Percentiles rank a stretch among this genome's conserved stretches.
Evolutionary conservation across 805 yeast species (phyloP).

Genomic region (Yamadazyma ubonensis): DNA sequence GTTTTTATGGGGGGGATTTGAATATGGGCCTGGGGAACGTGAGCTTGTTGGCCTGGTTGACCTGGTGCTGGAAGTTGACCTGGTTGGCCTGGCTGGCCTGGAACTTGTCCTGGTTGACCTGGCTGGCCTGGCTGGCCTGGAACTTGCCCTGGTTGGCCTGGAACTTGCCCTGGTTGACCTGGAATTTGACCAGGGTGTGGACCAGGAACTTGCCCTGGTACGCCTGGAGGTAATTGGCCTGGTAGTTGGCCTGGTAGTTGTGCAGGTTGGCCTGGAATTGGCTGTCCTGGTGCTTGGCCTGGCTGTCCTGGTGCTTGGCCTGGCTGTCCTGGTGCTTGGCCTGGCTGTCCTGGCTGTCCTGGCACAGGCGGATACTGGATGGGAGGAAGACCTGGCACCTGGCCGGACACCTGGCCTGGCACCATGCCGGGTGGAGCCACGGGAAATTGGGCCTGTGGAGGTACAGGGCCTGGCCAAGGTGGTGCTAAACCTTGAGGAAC

Average conservation of each 20-base stretch:
- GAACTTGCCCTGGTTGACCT: not conserved
- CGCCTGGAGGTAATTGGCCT: not conserved
- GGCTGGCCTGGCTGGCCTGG: too few species aligned
- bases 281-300: not conserved
- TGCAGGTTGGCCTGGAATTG: not conserved
- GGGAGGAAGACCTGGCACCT: not conserved
- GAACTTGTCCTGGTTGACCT: too few species aligned
- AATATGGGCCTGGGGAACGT: too few species aligned
- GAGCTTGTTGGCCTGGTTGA: too few species aligned
- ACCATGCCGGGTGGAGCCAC: conserved; percentile 4
- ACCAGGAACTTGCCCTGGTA: not conserved
- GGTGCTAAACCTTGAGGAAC: conserved; percentile 1
- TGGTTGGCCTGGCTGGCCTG: too few species aligned
- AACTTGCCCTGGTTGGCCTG: not conserved
- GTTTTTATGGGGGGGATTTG: too few species aligned
- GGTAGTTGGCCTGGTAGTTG: not conserved
- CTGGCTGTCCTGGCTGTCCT: not conserved
- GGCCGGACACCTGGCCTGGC: not conserved
- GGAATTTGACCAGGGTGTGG: not conserved
- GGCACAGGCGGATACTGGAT: too few species aligned
- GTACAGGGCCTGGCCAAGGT: conserved; percentile 1
- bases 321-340: not conserved
- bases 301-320: not conserved
- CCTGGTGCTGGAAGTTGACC: too few species aligned
- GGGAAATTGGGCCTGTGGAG: conserved; percentile 4